Evolutionary conservation across 176 grass and related monocot species (phyloP).

Genomic region (Avena insularis): DNA sequence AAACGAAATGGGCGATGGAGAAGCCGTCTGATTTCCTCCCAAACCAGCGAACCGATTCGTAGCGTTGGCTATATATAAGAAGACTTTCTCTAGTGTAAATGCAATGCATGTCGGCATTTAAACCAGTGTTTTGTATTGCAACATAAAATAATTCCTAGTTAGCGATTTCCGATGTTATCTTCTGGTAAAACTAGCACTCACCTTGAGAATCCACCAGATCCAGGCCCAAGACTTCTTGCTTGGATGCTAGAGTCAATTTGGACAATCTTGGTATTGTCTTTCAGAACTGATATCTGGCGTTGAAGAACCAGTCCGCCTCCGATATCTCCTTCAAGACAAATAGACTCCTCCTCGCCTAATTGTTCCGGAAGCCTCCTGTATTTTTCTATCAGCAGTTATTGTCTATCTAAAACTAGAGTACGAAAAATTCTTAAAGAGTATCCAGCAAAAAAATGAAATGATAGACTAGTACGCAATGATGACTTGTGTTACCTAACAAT

Average conservation of each 20-base stretch:
- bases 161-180: background rate
- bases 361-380: conserved; percentile 73
- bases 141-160: background rate
- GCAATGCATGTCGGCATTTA: background rate
- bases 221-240: conserved; percentile 79
- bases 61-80: no score
- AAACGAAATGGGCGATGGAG: no score
- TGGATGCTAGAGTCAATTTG: conserved; percentile 83
- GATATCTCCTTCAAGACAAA: conserved; percentile 92
- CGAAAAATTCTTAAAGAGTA: conserved; percentile 11
- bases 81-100: background rate
- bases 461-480: background rate
- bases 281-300: conserved; percentile 74
- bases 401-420: conserved; percentile 3
- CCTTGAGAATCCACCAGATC: conserved; percentile 95
- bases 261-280: conserved; percentile 61
- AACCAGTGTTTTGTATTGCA: background rate
- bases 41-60: no score
- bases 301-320: conserved; percentile 80
- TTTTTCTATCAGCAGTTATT: conserved; percentile 33
- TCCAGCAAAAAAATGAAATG: background rate
- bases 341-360: conserved; percentile 69
- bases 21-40: no score
- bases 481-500: conserved; percentile 60
- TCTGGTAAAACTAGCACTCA: conserved; percentile 28